Evolutionary conservation across 257 asterid genomes (phyloP).

Genomic region (Osmanthus fragrans): DNA sequence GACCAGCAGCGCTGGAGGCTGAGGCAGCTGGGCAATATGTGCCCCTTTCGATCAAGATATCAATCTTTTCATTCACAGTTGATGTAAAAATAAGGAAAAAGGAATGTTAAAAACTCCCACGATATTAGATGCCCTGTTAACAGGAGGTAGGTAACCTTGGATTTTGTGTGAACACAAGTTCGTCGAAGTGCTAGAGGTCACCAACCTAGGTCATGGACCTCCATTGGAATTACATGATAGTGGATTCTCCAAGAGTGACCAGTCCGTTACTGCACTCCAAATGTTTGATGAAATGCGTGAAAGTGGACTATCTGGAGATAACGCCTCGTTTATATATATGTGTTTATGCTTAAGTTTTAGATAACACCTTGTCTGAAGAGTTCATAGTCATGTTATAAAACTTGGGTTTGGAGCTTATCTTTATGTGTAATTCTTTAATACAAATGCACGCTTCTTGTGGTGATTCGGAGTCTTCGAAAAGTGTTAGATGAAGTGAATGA

Average conservation of each 20-base stretch:
- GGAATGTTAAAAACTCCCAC: too few relatives aligned
- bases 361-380: slow-evolving; percentile 7
- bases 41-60: too few relatives aligned
- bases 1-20: too few relatives aligned
- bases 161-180: neutral
- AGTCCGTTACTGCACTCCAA: slow-evolving; percentile 28
- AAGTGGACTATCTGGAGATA: slow-evolving; percentile 34
- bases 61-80: too few relatives aligned
- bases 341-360: slow-evolving; percentile 22
- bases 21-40: too few relatives aligned
- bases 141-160: too few relatives aligned
- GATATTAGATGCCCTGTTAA: too few relatives aligned
- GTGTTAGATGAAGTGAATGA: slow-evolving; percentile 37
- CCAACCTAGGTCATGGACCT: neutral
- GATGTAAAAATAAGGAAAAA: too few relatives aligned
- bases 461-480: slow-evolving; percentile 19
- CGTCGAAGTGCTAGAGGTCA: neutral
- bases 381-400: slow-evolving; percentile 36
- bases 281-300: slow-evolving; percentile 40
- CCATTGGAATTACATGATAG: slow-evolving; percentile 34
- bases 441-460: slow-evolving; percentile 36
- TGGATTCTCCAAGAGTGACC: slow-evolving; percentile 23
- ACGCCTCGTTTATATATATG: slow-evolving; percentile 33
- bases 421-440: slow-evolving; percentile 37
- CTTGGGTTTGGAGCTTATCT: slow-evolving; percentile 40